Evolutionary conservation across 176 grass and related monocot genomes (phyloP).

Genomic region (Dendrocalamus sinicus): DNA sequence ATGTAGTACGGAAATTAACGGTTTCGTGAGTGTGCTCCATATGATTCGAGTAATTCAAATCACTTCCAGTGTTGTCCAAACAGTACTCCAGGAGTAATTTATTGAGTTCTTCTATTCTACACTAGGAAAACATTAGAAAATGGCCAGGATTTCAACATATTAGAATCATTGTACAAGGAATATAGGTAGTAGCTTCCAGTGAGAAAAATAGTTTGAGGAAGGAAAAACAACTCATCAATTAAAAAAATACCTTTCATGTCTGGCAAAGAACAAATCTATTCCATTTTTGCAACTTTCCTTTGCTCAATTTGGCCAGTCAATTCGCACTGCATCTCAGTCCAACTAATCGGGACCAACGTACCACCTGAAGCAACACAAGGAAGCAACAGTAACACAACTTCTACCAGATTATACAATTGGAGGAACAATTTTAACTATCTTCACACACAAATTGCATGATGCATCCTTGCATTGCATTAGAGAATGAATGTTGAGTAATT

Average conservation of each 20-base stretch:
- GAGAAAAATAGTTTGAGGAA: neutral
- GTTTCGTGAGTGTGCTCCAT: too few species aligned
- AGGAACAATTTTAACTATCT: neutral
- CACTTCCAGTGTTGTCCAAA: neutral
- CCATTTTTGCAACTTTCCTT: slow-evolving; percentile 86
- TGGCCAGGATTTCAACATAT: neutral
- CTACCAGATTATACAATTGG: neutral
- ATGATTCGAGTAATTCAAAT: neutral
- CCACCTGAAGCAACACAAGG: slow-evolving; percentile 62
- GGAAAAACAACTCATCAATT: neutral
- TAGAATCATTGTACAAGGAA: neutral
- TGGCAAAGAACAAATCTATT: slow-evolving; percentile 51
- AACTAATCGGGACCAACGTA: slow-evolving; percentile 75
- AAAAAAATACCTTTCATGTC: slow-evolving; percentile 15
- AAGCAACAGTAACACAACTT: slow-evolving; percentile 14
- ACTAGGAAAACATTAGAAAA: neutral
- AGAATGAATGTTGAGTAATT: neutral
- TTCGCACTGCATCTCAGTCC: slow-evolving; percentile 97
- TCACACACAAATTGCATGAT: neutral
- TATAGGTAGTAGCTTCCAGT: neutral
- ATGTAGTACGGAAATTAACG: too few species aligned
- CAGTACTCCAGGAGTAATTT: neutral
- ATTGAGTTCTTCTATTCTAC: neutral
- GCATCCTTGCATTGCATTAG: neutral
- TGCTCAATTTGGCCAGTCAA: slow-evolving; percentile 88